Percentiles rank a stretch among this genome's conserved stretches.
Conservation (phyloP, 139 green algal species). For the Tetradesmus obliquus region DNA sequence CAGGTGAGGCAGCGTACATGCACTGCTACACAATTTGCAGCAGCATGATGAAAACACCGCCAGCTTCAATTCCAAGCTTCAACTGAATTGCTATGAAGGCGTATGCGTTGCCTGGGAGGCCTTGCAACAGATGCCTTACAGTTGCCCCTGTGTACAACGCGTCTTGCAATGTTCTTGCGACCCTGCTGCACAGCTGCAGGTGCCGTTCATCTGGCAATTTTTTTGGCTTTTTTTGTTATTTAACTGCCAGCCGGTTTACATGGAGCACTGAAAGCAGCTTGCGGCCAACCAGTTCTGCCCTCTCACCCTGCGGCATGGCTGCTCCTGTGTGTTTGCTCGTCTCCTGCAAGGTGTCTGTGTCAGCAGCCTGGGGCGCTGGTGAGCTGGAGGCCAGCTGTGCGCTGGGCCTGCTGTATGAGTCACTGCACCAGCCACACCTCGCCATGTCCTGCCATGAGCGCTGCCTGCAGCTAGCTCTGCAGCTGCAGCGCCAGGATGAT, state of each 20-base stretch:
- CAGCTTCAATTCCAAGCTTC: not conserved
- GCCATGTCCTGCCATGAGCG: conserved; percentile 69
- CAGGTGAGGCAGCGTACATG: conserved; percentile 42
- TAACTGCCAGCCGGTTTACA: no score
- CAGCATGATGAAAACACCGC: not conserved
- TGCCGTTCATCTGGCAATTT: not conserved
- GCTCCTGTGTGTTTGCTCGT: not conserved
- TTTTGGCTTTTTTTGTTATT: not conserved
- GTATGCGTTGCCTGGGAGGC: not conserved
- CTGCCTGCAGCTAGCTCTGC: conserved; percentile 52
- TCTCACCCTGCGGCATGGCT: not conserved
- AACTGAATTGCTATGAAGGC: not conserved
- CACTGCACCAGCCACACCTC: conserved; percentile 52
- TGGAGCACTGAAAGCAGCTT: no score
- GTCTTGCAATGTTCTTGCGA: not conserved
- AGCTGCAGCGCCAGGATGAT: conserved; percentile 37
- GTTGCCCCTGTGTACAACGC: no score
- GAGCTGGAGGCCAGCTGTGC: conserved; percentile 72
- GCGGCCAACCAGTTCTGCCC: no score
- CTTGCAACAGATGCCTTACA: not conserved
- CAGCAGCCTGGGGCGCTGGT: conserved; percentile 44
- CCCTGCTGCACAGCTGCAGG: not conserved
- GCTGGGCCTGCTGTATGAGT: conserved; percentile 68
- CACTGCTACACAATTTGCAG: conserved; percentile 1
- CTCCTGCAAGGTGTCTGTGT: conserved; percentile 24